Percentiles rank a stretch among this genome's conserved stretches.
Conservation (phyloP, 352 stramenopile species). For the Pythium rishiriense region DNA sequence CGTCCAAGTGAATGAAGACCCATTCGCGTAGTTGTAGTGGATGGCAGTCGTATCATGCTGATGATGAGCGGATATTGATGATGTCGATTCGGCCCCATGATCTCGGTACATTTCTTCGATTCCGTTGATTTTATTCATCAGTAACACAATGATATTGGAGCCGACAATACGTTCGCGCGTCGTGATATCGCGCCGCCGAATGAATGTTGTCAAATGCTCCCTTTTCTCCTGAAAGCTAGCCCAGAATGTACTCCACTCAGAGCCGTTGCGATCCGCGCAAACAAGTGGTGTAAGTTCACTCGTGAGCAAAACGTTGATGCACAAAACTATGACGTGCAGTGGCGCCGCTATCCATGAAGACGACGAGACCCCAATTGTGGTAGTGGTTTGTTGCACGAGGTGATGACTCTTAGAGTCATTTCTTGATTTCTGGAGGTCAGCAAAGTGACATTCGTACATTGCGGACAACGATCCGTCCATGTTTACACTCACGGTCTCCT, state of each 20-base stretch:
- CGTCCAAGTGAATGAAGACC: conserved; percentile 57
- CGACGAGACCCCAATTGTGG: not conserved
- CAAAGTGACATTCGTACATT: conserved; percentile 52
- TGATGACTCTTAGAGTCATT: not conserved
- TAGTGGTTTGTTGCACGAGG: not conserved
- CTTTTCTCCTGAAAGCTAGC: conserved; percentile 46
- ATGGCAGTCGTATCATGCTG: conserved; percentile 33
- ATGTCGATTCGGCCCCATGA: conserved; percentile 10
- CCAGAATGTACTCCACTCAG: conserved; percentile 53
- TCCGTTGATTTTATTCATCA: conserved; percentile 45
- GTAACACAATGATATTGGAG: conserved; percentile 45
- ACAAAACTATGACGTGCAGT: conserved; percentile 57
- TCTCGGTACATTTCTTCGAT: conserved; percentile 60
- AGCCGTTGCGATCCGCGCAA: conserved; percentile 36
- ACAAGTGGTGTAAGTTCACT: conserved; percentile 50
- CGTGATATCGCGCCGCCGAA: conserved; percentile 32
- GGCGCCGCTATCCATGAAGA: conserved; percentile 40
- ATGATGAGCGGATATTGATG: conserved; percentile 13
- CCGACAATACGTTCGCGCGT: conserved; percentile 38
- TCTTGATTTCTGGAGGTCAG: conserved; percentile 31
- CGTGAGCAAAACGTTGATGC: conserved; percentile 57
- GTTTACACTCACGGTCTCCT: conserved; percentile 30
- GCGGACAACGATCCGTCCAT: conserved; percentile 43
- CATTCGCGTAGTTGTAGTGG: conserved; percentile 45
- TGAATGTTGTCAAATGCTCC: conserved; percentile 43